phyloP scores from a whole-genome alignment of 2,329 filamentous ascomycete species.

The Pseudocercospora fijiensis region DNA sequence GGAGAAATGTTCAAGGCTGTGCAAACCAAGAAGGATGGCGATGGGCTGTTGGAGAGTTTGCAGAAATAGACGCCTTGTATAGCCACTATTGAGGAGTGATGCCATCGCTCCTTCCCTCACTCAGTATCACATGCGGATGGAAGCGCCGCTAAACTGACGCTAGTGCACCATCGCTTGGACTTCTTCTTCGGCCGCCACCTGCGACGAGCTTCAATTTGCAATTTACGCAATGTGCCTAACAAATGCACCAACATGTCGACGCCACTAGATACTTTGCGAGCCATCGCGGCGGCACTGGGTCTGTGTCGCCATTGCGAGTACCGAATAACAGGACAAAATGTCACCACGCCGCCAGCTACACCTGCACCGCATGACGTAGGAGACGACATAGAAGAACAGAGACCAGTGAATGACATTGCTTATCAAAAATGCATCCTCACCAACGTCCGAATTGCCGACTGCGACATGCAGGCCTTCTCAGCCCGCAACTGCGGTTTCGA shows the following conservation, averaged over 20 bases:
- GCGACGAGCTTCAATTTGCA: neutral
- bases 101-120: neutral
- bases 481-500: constrained; percentile 5
- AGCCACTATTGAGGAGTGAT: neutral
- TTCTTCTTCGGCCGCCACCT: neutral
- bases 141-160: neutral
- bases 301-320: constrained; percentile 11
- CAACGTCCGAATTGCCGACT: constrained; percentile 12
- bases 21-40: constrained; percentile 66
- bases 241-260: neutral
- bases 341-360: neutral
- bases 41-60: constrained; percentile 51
- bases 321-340: constrained; percentile 5
- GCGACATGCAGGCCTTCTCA: constrained; percentile 14
- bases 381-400: neutral
- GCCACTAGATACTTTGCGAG: constrained; percentile 4
- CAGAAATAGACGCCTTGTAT: constrained; percentile 35
- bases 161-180: neutral
- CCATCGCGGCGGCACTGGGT: neutral
- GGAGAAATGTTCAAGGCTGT: constrained; percentile 58
- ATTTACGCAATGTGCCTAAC: neutral
- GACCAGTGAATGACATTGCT: constrained; percentile 9
- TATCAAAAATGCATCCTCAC: constrained; percentile 13
- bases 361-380: constrained; percentile 6
- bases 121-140: neutral